Evolutionary conservation across 2,329 filamentous ascomycete species (phyloP), one percentile per base, ranked within the genome.

Genomic region (Ophiobolus disseminans): DNA sequence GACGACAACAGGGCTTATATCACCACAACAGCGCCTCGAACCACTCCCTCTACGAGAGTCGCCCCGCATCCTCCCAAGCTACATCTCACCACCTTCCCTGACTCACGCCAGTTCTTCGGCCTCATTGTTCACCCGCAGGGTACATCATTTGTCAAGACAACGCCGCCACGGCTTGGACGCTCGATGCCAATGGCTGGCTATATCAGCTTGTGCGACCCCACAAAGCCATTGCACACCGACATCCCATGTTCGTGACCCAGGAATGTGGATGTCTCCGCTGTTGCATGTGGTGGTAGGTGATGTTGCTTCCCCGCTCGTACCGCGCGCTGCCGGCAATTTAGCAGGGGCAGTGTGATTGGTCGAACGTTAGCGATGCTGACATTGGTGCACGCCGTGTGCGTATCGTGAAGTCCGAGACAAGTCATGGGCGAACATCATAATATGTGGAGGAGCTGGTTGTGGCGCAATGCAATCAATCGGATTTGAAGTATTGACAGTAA

Each of bases 281-380:
- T 22, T n/a, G n/a, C 5, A 23, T 38, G 35, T 38, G 35, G 17
- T 20, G 9, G 35, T 23, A n/a, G 16, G 10, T 21, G 5, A 17
- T 21, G 35, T n/a, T 38, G 20, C 20, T 32, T 17, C 16, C 28
- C 39, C 28, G 17, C 39, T 31, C 28, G 28, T 22, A 3, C 17
- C n/a, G 16, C 28, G 17, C 39, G 28, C 26, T 39, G 36, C 36
- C 20, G 36, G 20, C 22, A 41, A 32, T 41, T 32, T 41, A 32
- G 28, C 39, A 32, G 39, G 13, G 9, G 11, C 17, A 13, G 13
- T 14, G 26, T 41, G 28, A 41, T 41, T 41, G 39, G 39, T 9
- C 39, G n/a, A 41, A 8, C 26, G 13, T 22, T 19, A 17, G 26
- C 17, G 14, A 40, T 21, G 38, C 38, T 30, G 2, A 37, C 17